phyloP scores from a whole-genome alignment of 495 filamentous ascomycete species.

The Collariella sp. region DNA sequence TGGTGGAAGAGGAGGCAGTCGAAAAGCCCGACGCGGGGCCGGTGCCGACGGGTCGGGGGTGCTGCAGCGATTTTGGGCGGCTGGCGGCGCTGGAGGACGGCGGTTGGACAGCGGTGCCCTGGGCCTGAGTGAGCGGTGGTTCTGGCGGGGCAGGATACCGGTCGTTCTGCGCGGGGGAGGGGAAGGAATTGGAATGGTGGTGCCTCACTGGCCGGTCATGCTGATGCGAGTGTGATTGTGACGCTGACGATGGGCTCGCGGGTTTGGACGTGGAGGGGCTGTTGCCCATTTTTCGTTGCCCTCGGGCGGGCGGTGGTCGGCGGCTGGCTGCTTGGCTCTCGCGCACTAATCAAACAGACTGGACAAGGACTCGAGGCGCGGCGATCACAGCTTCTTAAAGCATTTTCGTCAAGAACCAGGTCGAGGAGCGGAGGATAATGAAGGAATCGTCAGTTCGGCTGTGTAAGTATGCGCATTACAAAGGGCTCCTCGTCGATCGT shows the following conservation, averaged over 20 bases:
- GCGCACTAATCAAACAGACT: neutral
- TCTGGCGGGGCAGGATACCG: constrained; percentile 45
- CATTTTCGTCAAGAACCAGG: neutral
- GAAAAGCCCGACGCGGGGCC: constrained; percentile 32
- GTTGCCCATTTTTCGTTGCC: constrained; percentile 29
- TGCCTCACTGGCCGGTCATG: constrained; percentile 26
- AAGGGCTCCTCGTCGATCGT: neutral
- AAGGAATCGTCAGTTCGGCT: neutral
- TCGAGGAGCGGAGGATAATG: neutral
- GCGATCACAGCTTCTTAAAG: neutral
- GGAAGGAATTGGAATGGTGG: constrained; percentile 25
- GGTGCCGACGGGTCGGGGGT: constrained; percentile 18
- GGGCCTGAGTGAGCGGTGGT: constrained; percentile 45
- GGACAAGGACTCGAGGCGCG: neutral
- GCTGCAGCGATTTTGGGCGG: constrained; percentile 32
- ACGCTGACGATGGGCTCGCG: constrained; percentile 18
- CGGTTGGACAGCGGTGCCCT: constrained; percentile 34
- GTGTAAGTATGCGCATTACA: constrained; percentile 2
- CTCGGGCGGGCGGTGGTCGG: constrained; percentile 1
- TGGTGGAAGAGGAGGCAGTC: constrained; percentile 26
- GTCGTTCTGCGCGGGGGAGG: constrained; percentile 28
- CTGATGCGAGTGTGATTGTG: constrained; percentile 19
- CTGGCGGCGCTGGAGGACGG: constrained; percentile 33
- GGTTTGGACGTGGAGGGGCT: constrained; percentile 27
- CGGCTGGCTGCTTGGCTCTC: constrained; percentile 6